Conservation (phyloP, 2,329 filamentous ascomycete species). For the Ophiognomonia clavigignenti-juglandacearum region DNA sequence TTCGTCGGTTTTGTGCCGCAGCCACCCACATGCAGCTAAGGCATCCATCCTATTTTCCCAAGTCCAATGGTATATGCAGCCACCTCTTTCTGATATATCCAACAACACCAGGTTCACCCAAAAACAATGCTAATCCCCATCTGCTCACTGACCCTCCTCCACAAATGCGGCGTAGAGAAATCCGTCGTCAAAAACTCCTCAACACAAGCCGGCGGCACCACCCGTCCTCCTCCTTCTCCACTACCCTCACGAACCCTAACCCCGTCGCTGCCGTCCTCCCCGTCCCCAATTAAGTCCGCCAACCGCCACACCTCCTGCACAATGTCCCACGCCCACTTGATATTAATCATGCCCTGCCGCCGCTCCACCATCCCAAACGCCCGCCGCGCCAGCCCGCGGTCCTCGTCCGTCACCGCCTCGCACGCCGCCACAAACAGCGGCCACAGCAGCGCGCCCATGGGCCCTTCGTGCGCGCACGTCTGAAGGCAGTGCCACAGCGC, state of each 20-base stretch:
- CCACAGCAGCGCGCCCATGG: slow-evolving; percentile 61
- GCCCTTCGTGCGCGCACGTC: slow-evolving; percentile 50
- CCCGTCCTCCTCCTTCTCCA: neutral
- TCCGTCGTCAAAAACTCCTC: neutral
- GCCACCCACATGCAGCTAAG: too few relatives aligned
- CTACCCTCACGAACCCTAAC: neutral
- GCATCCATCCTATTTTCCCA: too few relatives aligned
- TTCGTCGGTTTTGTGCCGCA: too few relatives aligned
- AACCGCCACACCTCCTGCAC: slow-evolving; percentile 58
- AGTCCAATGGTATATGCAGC: neutral
- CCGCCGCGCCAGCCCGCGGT: slow-evolving; percentile 45
- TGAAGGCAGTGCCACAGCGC: slow-evolving; percentile 49
- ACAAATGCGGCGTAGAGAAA: slow-evolving; percentile 35
- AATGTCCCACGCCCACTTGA: slow-evolving; percentile 55
- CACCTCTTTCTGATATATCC: neutral
- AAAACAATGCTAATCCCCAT: slow-evolving; percentile 57
- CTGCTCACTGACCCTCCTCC: slow-evolving; percentile 53
- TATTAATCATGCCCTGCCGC: slow-evolving; percentile 62
- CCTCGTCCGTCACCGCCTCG: slow-evolving; percentile 46
- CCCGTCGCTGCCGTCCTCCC: slow-evolving; percentile 10
- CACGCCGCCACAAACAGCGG: slow-evolving; percentile 60
- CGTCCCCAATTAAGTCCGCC: slow-evolving; percentile 33
- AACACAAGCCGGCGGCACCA: neutral
- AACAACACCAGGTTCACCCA: slow-evolving; percentile 35
- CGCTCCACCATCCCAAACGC: slow-evolving; percentile 49